A percentile compares a stretch with the other conserved stretches of the same genome.
Evolutionary conservation across 306 rosid genomes (phyloP).

Genomic region (Prunus armeniaca): DNA sequence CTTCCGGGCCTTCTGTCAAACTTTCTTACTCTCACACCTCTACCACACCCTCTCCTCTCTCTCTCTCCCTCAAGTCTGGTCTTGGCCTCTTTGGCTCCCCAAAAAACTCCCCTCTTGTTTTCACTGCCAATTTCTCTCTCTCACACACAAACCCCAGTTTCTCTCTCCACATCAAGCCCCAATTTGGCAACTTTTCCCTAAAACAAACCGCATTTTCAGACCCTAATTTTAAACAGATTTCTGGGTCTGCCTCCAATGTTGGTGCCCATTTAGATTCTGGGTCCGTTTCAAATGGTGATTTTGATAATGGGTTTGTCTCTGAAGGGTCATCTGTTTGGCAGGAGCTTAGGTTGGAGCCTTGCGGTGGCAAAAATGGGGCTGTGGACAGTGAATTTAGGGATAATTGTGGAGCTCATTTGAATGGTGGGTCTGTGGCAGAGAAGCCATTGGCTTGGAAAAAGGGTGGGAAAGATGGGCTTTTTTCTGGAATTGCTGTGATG

Average conservation of each 20-base stretch:
- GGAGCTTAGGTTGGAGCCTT: conserved; percentile 67
- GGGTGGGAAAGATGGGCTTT: conserved; percentile 34
- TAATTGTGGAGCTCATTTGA: conserved; percentile 11
- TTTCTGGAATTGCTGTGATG: conserved; percentile 54
- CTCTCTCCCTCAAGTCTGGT: conserved; percentile 83
- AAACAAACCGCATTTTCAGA: conserved; percentile 52
- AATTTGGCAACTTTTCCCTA: conserved; percentile 65
- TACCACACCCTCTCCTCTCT: conserved; percentile 42
- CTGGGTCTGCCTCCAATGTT: conserved; percentile 20
- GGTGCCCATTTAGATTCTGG: conserved; percentile 19
- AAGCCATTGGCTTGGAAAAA: conserved; percentile 32
- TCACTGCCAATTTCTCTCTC: conserved; percentile 56
- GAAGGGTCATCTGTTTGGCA: conserved; percentile 57
- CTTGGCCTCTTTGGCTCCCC: conserved; percentile 79
- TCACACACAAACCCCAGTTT: conserved; percentile 60
- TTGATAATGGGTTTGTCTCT: conserved; percentile 35
- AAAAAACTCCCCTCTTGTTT: conserved; percentile 64
- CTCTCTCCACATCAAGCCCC: conserved; percentile 76
- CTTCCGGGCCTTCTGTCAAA: conserved; percentile 51
- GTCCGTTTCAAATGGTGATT: conserved; percentile 19
- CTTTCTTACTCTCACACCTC: conserved; percentile 56
- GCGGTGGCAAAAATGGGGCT: conserved; percentile 19
- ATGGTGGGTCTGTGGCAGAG: conserved; percentile 27
- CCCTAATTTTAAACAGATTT: conserved; percentile 18
- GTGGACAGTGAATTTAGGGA: conserved; percentile 6